Percentiles rank a stretch among this genome's conserved stretches.
These are phyloP conservation scores for Amphirosellinia nigrospora DNA, from an alignment of 495 filamentous ascomycete species.

Conservation along the genomic window DNA sequence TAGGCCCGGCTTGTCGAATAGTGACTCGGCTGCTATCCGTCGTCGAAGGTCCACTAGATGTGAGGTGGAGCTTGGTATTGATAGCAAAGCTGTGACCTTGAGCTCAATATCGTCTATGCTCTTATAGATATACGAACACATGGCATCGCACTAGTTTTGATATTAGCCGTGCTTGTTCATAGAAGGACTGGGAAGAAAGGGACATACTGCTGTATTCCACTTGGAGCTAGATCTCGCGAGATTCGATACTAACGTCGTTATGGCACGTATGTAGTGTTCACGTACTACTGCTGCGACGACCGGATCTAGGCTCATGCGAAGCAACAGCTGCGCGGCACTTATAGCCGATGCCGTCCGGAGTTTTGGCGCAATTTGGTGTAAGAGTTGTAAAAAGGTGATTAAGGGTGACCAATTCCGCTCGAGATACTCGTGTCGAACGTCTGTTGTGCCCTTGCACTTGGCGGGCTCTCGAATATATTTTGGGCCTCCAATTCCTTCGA, in stretches of 20 bases:
- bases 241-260: slow-evolving; percentile 31
- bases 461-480: slow-evolving; percentile 36
- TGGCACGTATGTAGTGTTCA: slow-evolving; percentile 40
- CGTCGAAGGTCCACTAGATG: slow-evolving; percentile 68
- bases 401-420: slow-evolving; percentile 45
- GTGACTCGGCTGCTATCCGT: slow-evolving; percentile 74
- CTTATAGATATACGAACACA: slow-evolving; percentile 58
- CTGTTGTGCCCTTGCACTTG: slow-evolving; percentile 27
- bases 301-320: slow-evolving; percentile 67
- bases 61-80: slow-evolving; percentile 60
- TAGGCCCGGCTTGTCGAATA: slow-evolving; percentile 60
- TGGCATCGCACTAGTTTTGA: slow-evolving; percentile 55
- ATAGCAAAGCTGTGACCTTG: slow-evolving; percentile 64
- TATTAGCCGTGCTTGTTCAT: slow-evolving; percentile 36
- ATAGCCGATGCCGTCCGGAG: slow-evolving; percentile 33
- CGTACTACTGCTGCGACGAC: slow-evolving; percentile 53
- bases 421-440: slow-evolving; percentile 38
- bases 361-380: slow-evolving; percentile 38
- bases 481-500: slow-evolving; percentile 48
- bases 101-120: slow-evolving; percentile 58
- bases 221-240: slow-evolving; percentile 27
- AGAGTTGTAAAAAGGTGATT: slow-evolving; percentile 41
- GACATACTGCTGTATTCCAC: slow-evolving; percentile 39
- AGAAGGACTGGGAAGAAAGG: not conserved
- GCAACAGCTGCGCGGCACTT: slow-evolving; percentile 50